Evolutionary conservation across 805 yeast species (phyloP).

Genomic region (Yarrowia osloensis): DNA sequence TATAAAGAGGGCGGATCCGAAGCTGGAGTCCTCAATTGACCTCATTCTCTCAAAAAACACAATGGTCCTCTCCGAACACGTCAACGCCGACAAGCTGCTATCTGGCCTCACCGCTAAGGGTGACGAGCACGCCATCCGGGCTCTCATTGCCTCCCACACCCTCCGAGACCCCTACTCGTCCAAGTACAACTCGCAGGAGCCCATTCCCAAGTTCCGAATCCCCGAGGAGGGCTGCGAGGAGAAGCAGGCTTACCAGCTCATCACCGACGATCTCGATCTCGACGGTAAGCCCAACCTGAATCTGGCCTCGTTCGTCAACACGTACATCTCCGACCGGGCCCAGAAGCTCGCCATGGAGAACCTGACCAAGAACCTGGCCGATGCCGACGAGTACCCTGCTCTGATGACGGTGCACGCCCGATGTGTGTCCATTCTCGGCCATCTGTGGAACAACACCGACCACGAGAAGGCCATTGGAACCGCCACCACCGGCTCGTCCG

Average conservation of each 20-base stretch:
- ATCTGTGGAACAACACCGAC: conserved; percentile 76
- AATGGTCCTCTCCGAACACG: conserved; percentile 31
- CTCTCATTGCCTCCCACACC: conserved; percentile 11
- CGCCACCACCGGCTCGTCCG: conserved; percentile 92
- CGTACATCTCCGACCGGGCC: conserved; percentile 59
- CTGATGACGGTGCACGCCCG: conserved; percentile 76
- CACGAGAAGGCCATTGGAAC: conserved; percentile 66
- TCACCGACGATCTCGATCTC: conserved; percentile 71
- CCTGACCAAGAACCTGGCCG: conserved; percentile 84
- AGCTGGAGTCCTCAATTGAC: too few species aligned
- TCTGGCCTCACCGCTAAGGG: conserved; percentile 34
- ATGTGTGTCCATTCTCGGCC: conserved; percentile 76
- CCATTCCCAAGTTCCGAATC: conserved; percentile 57
- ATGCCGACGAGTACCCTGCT: conserved; percentile 90
- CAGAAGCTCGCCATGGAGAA: conserved; percentile 63
- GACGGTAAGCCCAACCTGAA: conserved; percentile 86
- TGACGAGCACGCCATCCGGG: conserved; percentile 15
- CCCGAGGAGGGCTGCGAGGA: conserved; percentile 59
- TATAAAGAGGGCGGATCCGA: too few species aligned
- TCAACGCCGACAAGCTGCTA: conserved; percentile 35
- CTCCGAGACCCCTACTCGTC: conserved; percentile 23
- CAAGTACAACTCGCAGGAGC: conserved; percentile 33
- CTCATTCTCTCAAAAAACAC: background rate
- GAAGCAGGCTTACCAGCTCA: conserved; percentile 58
- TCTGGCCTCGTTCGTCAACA: conserved; percentile 87